Percentiles rank a stretch among this genome's conserved stretches.
Conservation (phyloP, 345 rosid genomes). For the Salix arbutifolia region DNA sequence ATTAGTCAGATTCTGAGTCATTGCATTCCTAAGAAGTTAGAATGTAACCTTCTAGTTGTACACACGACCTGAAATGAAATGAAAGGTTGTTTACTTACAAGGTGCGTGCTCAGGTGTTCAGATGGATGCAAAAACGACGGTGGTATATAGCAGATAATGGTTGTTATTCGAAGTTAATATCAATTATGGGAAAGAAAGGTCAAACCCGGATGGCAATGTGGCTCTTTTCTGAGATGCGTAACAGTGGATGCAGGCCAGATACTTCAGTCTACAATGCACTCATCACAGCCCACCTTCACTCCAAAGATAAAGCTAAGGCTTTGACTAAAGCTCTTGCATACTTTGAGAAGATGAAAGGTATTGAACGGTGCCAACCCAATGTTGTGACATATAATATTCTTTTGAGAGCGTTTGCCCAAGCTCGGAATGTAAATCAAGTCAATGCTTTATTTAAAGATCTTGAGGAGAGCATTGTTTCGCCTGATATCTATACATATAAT, state of each 20-base stretch:
- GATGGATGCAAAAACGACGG: constrained; percentile 97
- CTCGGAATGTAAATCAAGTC: constrained; percentile 66
- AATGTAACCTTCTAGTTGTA: not conserved
- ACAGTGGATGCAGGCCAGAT: constrained; percentile 91
- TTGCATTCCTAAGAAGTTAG: not conserved
- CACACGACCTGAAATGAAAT: not conserved
- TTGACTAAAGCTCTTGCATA: constrained; percentile 69
- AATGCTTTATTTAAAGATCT: constrained; percentile 72
- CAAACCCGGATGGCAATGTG: constrained; percentile 96
- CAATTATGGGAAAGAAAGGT: constrained; percentile 84
- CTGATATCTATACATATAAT: constrained; percentile 72
- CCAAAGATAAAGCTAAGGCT: constrained; percentile 76
- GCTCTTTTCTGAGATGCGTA: constrained; percentile 95
- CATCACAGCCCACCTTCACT: constrained; percentile 83
- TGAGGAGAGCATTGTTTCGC: constrained; percentile 49
- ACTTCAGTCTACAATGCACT: constrained; percentile 85
- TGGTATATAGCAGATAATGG: constrained; percentile 92
- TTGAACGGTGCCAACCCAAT: constrained; percentile 74
- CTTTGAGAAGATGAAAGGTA: constrained; percentile 77
- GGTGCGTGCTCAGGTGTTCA: constrained; percentile 57
- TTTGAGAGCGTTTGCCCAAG: constrained; percentile 83
- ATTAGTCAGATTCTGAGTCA: no score
- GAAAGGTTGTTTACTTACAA: not conserved
- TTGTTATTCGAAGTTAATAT: constrained; percentile 70
- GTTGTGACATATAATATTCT: constrained; percentile 86